Base-by-base conservation (phyloP, 352 stramenopile species). In the Ophiocytium majus region DNA sequence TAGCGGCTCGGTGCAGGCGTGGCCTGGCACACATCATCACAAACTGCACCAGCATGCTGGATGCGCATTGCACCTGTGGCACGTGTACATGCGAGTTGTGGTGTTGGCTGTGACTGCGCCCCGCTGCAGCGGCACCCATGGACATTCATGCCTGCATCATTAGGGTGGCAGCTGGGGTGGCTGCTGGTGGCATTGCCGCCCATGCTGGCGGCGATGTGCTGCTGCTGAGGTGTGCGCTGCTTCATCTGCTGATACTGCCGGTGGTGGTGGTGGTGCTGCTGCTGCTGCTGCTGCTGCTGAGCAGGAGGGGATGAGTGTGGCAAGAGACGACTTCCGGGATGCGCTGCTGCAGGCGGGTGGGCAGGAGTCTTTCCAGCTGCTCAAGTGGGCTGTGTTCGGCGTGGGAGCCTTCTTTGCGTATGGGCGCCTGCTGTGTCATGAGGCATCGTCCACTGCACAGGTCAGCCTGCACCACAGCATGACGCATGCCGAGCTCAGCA, bases 301-400 rank as follows among this genome's bases (percentile, higher is more conserved):
- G 35, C 63, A 86, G 83, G 83, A 86, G 63, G 79, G 50, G 1
- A 86, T 86, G 76, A 36, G 49, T 14, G 50, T 83, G 31, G 83
- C 80, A 9, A 50, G 83, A 0, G 83, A 86, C 32, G 64, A 80
- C 28, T 80, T 86, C 9, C 36, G 28, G 49, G 83, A 85, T 50
- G 57, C 76, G 76, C 83, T 86, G 31, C 78, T 86, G 50, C 76
- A 86, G 79, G 76, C 83, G 28, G 83, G 82, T 31, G 64, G 63
- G 64, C 63, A 78, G 33, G 79, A 84, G 76, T 79, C 76, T 17
- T 71, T 86, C 5, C 50, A 37, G 19, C 76, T 35, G 9, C 50
- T 35, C n/a, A 80, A 86, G 76, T 86, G 83, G 83, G 50, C 37
- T 9, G 76, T 86, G 9, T 85, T 86, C 31, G 66, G 76, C 49